A percentile compares a stretch with the other conserved stretches of the same genome.
Evolutionary conservation across 1,284 basidiomycete species (phyloP).

Genomic region (Ceratobasidium papillatum): DNA sequence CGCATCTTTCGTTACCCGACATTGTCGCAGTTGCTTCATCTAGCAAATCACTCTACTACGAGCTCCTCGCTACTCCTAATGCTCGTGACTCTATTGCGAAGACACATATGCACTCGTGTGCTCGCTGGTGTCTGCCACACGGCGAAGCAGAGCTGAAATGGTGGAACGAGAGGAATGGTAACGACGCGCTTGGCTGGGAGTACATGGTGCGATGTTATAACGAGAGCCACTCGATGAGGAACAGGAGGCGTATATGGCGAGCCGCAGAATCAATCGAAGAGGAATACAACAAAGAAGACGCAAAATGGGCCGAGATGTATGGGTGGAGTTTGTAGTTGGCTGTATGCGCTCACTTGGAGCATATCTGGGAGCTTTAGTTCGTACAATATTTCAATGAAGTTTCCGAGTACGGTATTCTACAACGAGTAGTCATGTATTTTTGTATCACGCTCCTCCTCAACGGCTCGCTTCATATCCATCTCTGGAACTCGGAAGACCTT

Average conservation of each 20-base stretch:
- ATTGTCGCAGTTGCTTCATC: neutral
- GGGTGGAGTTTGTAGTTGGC: neutral
- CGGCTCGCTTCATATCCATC: neutral
- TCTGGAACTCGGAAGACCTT: constrained; percentile 32
- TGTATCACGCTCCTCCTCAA: neutral
- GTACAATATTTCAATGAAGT: too few relatives aligned
- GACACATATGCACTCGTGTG: constrained; percentile 7
- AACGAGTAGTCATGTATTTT: too few relatives aligned
- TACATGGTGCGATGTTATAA: constrained; percentile 18
- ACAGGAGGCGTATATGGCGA: constrained; percentile 31
- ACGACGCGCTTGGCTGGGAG: constrained; percentile 22
- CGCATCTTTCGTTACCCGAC: neutral
- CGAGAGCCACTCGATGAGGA: constrained; percentile 35
- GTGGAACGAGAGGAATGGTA: constrained; percentile 33
- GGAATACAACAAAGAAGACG: constrained; percentile 1
- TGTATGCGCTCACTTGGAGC: neutral
- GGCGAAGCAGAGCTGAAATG: constrained; percentile 25
- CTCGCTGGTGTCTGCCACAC: constrained; percentile 28
- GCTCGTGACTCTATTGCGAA: constrained; percentile 13
- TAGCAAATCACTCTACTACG: neutral
- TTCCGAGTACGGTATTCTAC: too few relatives aligned
- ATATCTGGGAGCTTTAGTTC: neutral
- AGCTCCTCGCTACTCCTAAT: neutral
- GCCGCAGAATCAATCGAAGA: constrained; percentile 26
- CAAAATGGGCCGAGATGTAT: neutral